These are phyloP conservation scores for Davidsoniella eucalypti DNA, from an alignment of 2,329 filamentous ascomycete species.

Conservation along the genomic window DNA sequence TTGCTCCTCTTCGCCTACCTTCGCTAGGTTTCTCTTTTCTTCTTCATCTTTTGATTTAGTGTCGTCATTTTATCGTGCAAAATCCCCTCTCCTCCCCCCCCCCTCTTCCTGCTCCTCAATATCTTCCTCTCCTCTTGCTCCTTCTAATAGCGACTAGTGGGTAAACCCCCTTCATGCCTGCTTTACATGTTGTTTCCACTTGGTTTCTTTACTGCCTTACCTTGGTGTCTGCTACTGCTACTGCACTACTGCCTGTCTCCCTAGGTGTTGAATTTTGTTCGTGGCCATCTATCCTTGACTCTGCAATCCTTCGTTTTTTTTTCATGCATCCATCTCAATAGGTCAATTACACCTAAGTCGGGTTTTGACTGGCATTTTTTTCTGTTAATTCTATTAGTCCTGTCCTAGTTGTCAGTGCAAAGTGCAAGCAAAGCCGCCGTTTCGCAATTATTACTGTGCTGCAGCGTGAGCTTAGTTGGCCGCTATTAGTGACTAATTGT, in stretches of 20 bases:
- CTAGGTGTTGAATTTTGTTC: too few species aligned
- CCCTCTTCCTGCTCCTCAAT: too few species aligned
- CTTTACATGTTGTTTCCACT: slow-evolving; percentile 1
- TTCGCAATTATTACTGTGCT: too few species aligned
- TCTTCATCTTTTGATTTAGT: not conserved
- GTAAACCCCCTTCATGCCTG: slow-evolving; percentile 1
- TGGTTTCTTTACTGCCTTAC: not conserved
- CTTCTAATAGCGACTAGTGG: not conserved
- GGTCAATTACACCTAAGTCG: too few species aligned
- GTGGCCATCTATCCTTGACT: slow-evolving; percentile 1
- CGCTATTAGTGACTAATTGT: too few species aligned
- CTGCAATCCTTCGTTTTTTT: slow-evolving; percentile 3
- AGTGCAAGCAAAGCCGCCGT: too few species aligned
- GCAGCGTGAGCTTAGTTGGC: too few species aligned
- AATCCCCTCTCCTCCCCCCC: too few species aligned
- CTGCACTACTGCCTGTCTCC: too few species aligned
- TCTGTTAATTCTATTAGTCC: too few species aligned
- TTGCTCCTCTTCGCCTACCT: not conserved
- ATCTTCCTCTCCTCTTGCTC: slow-evolving; percentile 9
- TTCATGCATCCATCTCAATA: not conserved
- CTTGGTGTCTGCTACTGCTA: not conserved
- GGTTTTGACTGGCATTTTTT: too few species aligned
- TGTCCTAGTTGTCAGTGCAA: too few species aligned
- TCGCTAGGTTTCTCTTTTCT: not conserved
- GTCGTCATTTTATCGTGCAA: slow-evolving; percentile 1